Evolutionary conservation across 75 land plant genomes (phyloP), one percentile per base, ranked within the genome.

Genomic region (Pinus taeda): DNA sequence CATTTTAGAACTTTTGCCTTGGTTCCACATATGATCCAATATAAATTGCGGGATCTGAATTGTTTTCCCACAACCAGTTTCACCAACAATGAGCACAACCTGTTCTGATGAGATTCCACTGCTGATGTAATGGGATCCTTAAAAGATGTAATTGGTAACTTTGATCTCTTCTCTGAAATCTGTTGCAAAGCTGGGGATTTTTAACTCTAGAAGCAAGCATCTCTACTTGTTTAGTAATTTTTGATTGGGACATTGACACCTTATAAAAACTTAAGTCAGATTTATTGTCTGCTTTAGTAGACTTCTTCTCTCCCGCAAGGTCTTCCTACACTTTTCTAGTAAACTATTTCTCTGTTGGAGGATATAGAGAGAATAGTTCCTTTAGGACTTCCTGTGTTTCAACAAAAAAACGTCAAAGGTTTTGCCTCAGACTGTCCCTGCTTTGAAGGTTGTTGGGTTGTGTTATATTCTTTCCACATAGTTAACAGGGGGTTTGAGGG

Each of bases 21-120:
- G 85, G 71, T 78, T 60, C 99, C 99, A 97, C 89, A 89, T 85
- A 61, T 88, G 73, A 71, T 97, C 99, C 77, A 97, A 83, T 21
- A 97, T 82, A 77, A 75, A 94, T 66, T 97, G 99, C n/a, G 99
- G 99, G 29, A 97, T 97, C 97, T 97, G 99, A 58, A 98, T 97
- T 42, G 98, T 92, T 77, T 97, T 97, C 67, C 99, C 99, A 77
- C 99, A 97, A 53, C 99, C 99, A 79, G 99, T 97, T 82, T 97
- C 99, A 76, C 99, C 99, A 75, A 90, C 92, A 63, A 97, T 88
- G 18, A 97, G 86, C 60, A 97, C 92, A 15, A 96, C 95, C 99
- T 96, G 85, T 30, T 73, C 69, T 56, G 95, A 76, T 93, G 77
- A 67, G 88, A 81, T 26, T 89, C 92, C 57, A 93, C 69, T 30